These are phyloP conservation scores for Leucosporidium yakuticum DNA, from an alignment of 768 basidiomycete species.

Conservation along the genomic window DNA sequence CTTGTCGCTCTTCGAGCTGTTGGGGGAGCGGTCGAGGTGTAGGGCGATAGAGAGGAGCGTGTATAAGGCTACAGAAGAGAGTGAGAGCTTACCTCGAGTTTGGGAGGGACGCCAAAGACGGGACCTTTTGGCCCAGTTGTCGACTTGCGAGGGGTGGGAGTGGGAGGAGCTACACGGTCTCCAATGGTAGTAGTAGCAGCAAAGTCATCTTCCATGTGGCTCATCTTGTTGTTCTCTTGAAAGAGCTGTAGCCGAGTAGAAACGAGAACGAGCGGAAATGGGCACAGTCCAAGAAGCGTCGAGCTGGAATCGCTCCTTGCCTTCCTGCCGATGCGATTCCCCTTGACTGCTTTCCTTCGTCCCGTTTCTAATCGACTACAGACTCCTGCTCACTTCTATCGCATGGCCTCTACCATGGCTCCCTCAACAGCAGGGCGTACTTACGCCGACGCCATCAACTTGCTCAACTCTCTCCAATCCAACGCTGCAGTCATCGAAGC, in stretches of 20 bases:
- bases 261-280: constrained; percentile 16
- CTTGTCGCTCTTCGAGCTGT: no score
- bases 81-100: background rate
- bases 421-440: constrained; percentile 1
- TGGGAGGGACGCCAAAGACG: constrained; percentile 65
- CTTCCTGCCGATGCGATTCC: no score
- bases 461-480: constrained; percentile 56
- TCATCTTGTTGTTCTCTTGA: no score
- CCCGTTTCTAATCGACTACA: no score
- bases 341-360: no score
- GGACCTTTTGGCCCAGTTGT: constrained; percentile 36
- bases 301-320: no score
- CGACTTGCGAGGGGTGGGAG: no score
- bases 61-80: no score
- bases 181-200: constrained; percentile 61
- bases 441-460: constrained; percentile 44
- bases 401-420: background rate
- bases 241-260: constrained; percentile 12
- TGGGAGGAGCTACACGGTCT: constrained; percentile 23
- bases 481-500: constrained; percentile 91
- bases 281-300: no score
- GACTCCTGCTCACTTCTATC: no score
- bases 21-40: no score
- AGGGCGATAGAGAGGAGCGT: background rate
- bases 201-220: constrained; percentile 38